Conservation (phyloP, 768 basidiomycete genomes). For the Tulasnella sp. region DNA sequence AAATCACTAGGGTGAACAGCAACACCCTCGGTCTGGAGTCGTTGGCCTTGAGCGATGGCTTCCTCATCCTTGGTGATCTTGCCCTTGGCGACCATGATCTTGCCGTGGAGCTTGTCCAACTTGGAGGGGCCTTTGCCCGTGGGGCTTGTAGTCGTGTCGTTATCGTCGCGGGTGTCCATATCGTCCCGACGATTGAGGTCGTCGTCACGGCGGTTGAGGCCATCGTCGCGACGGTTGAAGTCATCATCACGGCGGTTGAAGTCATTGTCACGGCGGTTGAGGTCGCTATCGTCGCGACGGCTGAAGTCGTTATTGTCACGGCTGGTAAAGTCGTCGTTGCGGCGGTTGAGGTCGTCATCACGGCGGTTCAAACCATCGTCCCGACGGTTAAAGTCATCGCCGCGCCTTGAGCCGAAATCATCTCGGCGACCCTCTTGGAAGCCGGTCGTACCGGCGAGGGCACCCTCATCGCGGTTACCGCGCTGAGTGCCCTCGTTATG, state of each 20-base stretch:
- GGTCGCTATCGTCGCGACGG: background rate
- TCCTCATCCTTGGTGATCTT: background rate
- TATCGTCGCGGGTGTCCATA: background rate
- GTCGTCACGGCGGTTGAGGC: background rate
- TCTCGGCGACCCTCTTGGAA: background rate
- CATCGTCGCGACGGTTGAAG: background rate
- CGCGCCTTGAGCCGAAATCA: no score
- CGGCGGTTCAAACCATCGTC: background rate
- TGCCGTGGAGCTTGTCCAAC: conserved; percentile 7
- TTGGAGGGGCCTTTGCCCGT: background rate
- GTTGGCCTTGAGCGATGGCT: background rate
- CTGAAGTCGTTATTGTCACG: background rate
- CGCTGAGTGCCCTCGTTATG: background rate
- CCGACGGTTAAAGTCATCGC: background rate
- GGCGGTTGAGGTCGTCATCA: background rate
- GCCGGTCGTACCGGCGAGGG: background rate
- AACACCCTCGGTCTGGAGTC: background rate
- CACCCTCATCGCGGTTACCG: background rate
- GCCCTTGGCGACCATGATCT: background rate
- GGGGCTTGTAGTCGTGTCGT: background rate
- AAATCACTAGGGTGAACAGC: background rate
- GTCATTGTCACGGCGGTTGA: background rate
- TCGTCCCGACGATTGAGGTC: background rate
- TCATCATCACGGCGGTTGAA: background rate
- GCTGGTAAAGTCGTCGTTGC: background rate